Conservation (phyloP, 2,329 filamentous ascomycete species). For the Cercospora sp. region DNA sequence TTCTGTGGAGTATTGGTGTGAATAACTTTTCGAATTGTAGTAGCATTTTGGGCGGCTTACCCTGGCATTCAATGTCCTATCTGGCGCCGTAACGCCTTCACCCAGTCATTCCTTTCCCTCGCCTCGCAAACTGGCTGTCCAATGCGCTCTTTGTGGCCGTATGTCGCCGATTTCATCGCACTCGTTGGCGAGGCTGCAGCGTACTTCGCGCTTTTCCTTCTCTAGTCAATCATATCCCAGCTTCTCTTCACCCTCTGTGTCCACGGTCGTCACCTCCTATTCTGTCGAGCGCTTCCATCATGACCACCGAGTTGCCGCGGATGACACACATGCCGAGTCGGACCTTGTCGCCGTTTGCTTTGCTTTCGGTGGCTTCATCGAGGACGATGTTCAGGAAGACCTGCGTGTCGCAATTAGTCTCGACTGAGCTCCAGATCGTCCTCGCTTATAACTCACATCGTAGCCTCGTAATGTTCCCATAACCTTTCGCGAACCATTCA, state of each 20-base stretch:
- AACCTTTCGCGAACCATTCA: constrained; percentile 97
- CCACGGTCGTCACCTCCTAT: constrained; percentile 39
- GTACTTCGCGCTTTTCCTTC: background rate
- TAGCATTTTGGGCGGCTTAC: constrained; percentile 14
- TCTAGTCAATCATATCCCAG: constrained; percentile 5
- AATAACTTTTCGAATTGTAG: background rate
- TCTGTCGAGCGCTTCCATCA: constrained; percentile 69
- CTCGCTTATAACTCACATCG: constrained; percentile 66
- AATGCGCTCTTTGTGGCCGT: background rate
- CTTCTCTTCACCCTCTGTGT: constrained; percentile 10
- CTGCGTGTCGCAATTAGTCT: constrained; percentile 49
- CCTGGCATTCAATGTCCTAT: constrained; percentile 12
- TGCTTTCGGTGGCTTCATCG: constrained; percentile 95
- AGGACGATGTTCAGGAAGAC: constrained; percentile 98
- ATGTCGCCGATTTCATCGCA: background rate
- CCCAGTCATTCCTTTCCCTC: background rate
- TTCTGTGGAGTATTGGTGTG: constrained; percentile 3
- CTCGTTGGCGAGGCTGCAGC: background rate
- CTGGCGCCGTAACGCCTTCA: constrained; percentile 13
- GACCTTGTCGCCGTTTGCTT: constrained; percentile 84
- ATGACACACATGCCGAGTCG: constrained; percentile 76
- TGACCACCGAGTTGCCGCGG: constrained; percentile 95
- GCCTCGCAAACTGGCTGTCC: background rate
- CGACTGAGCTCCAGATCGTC: background rate
- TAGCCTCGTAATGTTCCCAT: constrained; percentile 92